Conservation (phyloP, 2,329 filamentous ascomycete species). For the Gremmenia infestans region DNA sequence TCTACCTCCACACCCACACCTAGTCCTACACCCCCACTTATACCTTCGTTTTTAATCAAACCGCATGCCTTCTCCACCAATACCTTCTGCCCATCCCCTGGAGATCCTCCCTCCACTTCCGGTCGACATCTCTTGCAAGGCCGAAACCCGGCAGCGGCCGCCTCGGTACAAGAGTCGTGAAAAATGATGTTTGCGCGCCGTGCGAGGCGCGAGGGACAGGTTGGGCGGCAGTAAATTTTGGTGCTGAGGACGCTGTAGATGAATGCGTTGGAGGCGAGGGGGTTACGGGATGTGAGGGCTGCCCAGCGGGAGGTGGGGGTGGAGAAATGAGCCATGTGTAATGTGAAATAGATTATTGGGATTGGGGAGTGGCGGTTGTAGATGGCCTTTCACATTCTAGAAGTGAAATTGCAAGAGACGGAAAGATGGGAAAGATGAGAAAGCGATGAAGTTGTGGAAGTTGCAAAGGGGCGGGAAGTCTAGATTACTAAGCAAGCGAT, state of each 20-base stretch:
- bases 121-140: conserved; percentile 55
- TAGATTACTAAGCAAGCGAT: neutral
- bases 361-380: neutral
- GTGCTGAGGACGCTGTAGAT: conserved; percentile 47
- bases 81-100: conserved; percentile 39
- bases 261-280: conserved; percentile 37
- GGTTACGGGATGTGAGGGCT: conserved; percentile 32
- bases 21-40: neutral
- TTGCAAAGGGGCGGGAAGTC: neutral
- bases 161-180: conserved; percentile 41
- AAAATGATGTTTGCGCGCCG: conserved; percentile 56
- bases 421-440: neutral
- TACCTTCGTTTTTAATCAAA: conserved; percentile 24
- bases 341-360: no score
- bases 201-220: conserved; percentile 55
- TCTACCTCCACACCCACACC: neutral
- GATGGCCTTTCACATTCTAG: neutral
- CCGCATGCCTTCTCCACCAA: conserved; percentile 38
- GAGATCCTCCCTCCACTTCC: conserved; percentile 7
- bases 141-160: conserved; percentile 45
- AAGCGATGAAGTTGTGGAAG: neutral
- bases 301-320: conserved; percentile 22
- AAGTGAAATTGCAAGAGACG: neutral
- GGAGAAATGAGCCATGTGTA: conserved; percentile 13
- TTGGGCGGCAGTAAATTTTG: conserved; percentile 54